Base-by-base conservation (phyloP, 768 basidiomycete species). In the Serendipita sp. region DNA sequence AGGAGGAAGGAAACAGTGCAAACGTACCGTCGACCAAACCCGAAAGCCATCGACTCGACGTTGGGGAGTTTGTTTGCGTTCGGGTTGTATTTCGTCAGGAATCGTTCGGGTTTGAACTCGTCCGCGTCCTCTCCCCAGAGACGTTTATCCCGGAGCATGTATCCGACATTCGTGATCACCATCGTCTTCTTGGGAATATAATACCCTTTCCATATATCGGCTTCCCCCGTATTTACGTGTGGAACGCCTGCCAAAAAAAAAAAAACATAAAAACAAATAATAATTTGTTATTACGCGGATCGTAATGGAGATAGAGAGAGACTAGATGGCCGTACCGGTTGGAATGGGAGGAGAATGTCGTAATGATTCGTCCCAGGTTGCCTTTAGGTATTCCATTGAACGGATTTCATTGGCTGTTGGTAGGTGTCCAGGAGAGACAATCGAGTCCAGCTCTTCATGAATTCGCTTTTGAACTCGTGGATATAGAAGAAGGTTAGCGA, bases 111-210 rank as follows among this genome's bases (percentile, higher is more conserved):
- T 36, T 34, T 23, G 55, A 60, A 60, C n/a, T 27, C 55, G 1
- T 60, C 27, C 16, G 27, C 34, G 31, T 60, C 55, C n/a, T 60
- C 55, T 10, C 55, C 55, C 55, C 33, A 60, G 4, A 60, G 10
- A 10, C 55, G 55, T 34, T 23, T 23, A 31, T 60, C 55, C 18
- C 55, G 23, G 23, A 60, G 34, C 55, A 60, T 67, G 8, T n/a
- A 71, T 70, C 69, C 66, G 2, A 71, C 66, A 36, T 70, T 70
- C 0, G 68, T 66, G 36, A 71, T 67, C 5, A 72, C 63, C 11
- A 70, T 68, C 10, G 72, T 60, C 15, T 70, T 73, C 50, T 72
- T 71, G 2, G 75, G 75, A 29, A 75, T 74, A 65, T 71, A 69
- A 65, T 69, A 72, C 23, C 73, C 73, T 3, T 72, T 67, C 44